Base-by-base conservation (phyloP, 495 filamentous ascomycete genomes). In the Penicillium tannophilum region DNA sequence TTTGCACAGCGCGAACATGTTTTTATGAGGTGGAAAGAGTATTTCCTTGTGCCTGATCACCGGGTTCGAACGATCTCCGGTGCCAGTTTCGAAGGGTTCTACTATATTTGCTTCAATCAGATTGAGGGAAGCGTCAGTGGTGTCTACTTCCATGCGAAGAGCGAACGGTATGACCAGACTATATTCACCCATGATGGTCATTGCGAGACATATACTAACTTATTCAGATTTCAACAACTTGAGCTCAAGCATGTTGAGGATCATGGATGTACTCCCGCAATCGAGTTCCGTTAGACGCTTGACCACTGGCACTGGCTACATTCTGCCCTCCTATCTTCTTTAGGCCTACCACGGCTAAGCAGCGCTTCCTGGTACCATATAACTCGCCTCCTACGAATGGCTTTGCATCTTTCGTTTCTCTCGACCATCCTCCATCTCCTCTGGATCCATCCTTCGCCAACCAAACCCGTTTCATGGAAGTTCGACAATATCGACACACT, bases 11-110 rank as follows among this genome's bases (percentile, higher is more conserved):
- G 86, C 54, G 93, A 97, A 63, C 88, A 97, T 69, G 87, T 99
- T 19, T 99, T 98, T 71, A 99, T 99, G 95, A 86, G 95, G 50
- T 99, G 95, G 95, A 99, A 99, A 71, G 95, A 99, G 72, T 90
- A 95, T 63, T 99, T 99, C 69, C 82, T 99, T 8, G 95, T 99
- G 4, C 95, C 95, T 10, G 92, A 98, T 65, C 95, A 99, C 72
- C 84, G 91, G 3, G 91, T 97, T 20, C 79, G 86, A 57, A 91
- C 90, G 17, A 94, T 99, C 58, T 88, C 85, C 28, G 95, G 95
- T 4, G 95, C 95, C 1, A 97, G 92, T 63, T 99, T 97, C 65
- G 95, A 99, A 63, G 95, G 95, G 0, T 99, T 99, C 68, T 99
- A 99, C 69, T 99, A 98, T 64, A 98, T 99, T 57, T 97, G 93